Percentiles rank a stretch among this genome's conserved stretches.
These are phyloP conservation scores for Talaromyces amestolkiae DNA, from an alignment of 2,329 filamentous ascomycete species.

Conservation along the genomic window DNA sequence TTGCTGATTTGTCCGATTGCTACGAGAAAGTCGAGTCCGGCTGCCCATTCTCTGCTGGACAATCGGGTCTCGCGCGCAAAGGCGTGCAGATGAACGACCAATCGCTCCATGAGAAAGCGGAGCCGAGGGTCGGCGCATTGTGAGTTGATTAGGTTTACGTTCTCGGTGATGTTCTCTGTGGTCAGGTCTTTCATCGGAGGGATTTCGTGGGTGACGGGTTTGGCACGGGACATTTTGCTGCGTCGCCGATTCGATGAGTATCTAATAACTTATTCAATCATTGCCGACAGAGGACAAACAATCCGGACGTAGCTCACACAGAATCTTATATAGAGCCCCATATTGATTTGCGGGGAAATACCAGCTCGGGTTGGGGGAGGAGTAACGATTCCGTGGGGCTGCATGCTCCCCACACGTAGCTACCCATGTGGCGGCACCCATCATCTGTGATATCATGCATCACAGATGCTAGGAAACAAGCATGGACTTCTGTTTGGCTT, in stretches of 20 bases:
- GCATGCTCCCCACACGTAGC: neutral
- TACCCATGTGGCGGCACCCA: too few relatives aligned
- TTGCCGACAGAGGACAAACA: too few relatives aligned
- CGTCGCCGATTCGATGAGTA: neutral
- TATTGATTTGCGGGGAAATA: neutral
- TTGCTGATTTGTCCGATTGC: constrained; percentile 62
- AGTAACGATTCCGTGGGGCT: neutral
- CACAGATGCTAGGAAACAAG: too few relatives aligned
- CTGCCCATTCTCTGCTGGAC: constrained; percentile 76
- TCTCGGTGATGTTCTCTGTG: constrained; percentile 76
- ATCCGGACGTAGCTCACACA: neutral
- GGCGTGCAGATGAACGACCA: constrained; percentile 76
- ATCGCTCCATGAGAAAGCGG: constrained; percentile 68
- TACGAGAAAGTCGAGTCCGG: constrained; percentile 68
- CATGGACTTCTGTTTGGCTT: too few relatives aligned
- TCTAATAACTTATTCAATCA: neutral
- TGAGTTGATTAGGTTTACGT: constrained; percentile 72
- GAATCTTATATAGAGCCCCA: neutral
- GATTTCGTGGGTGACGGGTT: neutral
- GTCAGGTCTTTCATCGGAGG: constrained; percentile 60
- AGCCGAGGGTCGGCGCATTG: constrained; percentile 63
- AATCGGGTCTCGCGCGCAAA: constrained; percentile 76
- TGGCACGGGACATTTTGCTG: constrained; percentile 6
- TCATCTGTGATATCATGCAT: too few relatives aligned
- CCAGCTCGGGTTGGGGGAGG: neutral